Evolutionary conservation across 2,329 filamentous ascomycete species (phyloP).

Genomic region (Hypoxylon sp.): DNA sequence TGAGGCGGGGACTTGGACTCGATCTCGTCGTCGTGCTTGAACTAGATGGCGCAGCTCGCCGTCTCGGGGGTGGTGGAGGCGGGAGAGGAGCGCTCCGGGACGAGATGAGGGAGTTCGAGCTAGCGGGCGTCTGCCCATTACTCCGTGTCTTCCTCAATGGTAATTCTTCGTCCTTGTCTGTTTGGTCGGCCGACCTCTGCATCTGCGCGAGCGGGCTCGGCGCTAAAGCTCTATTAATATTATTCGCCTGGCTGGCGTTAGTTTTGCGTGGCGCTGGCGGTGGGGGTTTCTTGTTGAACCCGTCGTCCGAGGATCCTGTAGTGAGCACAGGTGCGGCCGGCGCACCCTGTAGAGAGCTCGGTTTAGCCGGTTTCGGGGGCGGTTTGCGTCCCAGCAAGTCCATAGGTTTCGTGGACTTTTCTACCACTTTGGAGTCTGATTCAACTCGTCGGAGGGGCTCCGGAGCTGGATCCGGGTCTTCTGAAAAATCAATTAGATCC

Average conservation of each 20-base stretch:
- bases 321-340: slow-evolving; percentile 46
- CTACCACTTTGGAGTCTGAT: slow-evolving; percentile 52
- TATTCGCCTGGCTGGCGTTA: slow-evolving; percentile 34
- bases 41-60: slow-evolving; percentile 60
- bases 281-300: slow-evolving; percentile 44
- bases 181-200: slow-evolving; percentile 58
- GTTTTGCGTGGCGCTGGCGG: slow-evolving; percentile 57
- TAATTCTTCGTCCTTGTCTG: slow-evolving; percentile 14
- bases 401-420: slow-evolving; percentile 49
- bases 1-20: slow-evolving; percentile 57
- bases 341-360: slow-evolving; percentile 66
- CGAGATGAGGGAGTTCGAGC: slow-evolving; percentile 11
- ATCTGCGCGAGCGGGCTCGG: slow-evolving; percentile 59
- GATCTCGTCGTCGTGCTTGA: slow-evolving; percentile 30
- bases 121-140: slow-evolving; percentile 24
- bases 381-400: slow-evolving; percentile 56
- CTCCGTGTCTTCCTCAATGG: slow-evolving; percentile 14
- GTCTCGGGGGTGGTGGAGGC: slow-evolving; percentile 64
- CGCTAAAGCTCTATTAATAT: slow-evolving; percentile 14
- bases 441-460: slow-evolving; percentile 57
- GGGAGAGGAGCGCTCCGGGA: slow-evolving; percentile 55
- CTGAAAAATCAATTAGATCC: slow-evolving; percentile 73
- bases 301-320: slow-evolving; percentile 24
- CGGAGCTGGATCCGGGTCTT: slow-evolving; percentile 65
- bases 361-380: slow-evolving; percentile 72